phyloP scores from a whole-genome alignment of 139 green algal genomes.

The Ulvella scutata region DNA sequence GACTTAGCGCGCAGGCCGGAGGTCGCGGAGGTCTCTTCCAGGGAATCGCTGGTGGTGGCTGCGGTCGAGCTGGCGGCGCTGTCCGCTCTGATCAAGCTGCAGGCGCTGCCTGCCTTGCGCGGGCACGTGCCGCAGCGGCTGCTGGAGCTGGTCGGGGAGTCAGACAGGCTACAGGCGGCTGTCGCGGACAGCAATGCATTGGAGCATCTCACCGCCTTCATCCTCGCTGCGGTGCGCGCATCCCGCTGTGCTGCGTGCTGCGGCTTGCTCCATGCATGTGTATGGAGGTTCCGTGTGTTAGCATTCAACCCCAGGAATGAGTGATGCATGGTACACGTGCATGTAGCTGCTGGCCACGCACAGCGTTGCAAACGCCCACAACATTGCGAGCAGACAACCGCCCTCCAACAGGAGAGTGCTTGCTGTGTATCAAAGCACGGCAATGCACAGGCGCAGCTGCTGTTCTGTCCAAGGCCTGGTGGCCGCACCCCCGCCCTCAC shows the following conservation, averaged over 20 bases:
- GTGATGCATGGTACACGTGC: no score
- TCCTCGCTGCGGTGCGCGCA: background rate
- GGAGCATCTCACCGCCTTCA: background rate
- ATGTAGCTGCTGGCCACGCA: no score
- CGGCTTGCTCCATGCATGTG: background rate
- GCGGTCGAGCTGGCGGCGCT: background rate
- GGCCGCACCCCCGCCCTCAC: no score
- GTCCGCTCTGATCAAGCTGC: background rate
- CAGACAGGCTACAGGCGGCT: background rate
- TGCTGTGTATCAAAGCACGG: background rate
- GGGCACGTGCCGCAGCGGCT: background rate
- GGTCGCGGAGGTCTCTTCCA: background rate
- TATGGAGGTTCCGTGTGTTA: no score
- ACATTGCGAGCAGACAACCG: no score
- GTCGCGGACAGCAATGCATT: background rate
- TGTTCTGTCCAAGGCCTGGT: no score
- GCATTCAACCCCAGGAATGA: no score
- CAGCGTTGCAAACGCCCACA: no score
- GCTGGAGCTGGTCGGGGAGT: background rate
- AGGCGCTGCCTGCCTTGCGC: background rate
- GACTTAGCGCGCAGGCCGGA: background rate
- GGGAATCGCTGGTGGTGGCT: background rate
- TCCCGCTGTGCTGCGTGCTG: background rate
- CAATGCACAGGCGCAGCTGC: no score
- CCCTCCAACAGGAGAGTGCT: background rate